A percentile compares a stretch with the other conserved stretches of the same genome.
phyloP scores from a whole-genome alignment of 1,284 basidiomycete species.

The Melampsora abietis-canadensis region DNA sequence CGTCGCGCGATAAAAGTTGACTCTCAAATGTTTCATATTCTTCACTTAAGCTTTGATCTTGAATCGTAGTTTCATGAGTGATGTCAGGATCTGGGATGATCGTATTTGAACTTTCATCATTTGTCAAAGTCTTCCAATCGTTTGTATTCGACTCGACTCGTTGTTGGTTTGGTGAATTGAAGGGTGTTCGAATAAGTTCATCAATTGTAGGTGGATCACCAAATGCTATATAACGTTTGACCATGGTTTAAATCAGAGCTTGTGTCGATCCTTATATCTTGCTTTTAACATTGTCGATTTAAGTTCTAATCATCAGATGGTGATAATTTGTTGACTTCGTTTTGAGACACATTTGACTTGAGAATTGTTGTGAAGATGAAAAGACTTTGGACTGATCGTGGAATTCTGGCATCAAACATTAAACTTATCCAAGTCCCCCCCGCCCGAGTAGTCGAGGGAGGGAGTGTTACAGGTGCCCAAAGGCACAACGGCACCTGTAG shows the following conservation, averaged over 20 bases:
- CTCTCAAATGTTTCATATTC: neutral
- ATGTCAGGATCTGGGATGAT: neutral
- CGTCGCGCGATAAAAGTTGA: neutral
- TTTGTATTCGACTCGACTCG: neutral
- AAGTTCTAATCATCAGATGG: no score
- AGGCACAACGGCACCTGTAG: no score
- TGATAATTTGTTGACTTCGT: no score
- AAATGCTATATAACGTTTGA: conserved; percentile 29
- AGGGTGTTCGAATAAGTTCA: conserved; percentile 7
- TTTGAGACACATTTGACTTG: no score
- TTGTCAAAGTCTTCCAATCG: neutral
- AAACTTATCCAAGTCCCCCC: no score
- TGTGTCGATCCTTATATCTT: no score
- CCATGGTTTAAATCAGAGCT: neutral
- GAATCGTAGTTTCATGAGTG: neutral
- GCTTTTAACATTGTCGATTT: no score
- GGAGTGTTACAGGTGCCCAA: no score
- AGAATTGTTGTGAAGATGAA: no score
- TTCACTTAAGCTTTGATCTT: neutral
- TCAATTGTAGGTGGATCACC: conserved; percentile 19
- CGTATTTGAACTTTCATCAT: neutral
- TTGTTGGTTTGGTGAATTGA: neutral
- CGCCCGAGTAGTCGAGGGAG: no score
- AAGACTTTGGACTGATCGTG: no score
- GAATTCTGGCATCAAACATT: no score